Conservation (phyloP, 768 basidiomycete species). For the Serendipita sp. region DNA sequence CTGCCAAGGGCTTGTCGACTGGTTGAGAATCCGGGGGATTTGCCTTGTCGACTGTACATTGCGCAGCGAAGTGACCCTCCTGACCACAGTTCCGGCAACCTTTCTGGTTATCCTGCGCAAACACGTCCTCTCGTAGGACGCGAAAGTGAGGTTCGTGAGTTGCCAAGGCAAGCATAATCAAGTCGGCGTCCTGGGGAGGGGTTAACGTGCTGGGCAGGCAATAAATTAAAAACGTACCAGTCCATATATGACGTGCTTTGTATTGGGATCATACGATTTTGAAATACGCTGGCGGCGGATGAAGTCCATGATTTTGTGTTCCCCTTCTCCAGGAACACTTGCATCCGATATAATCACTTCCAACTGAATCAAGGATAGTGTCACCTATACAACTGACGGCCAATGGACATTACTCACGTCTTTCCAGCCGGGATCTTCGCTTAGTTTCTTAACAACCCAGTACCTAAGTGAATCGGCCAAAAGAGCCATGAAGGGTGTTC, state of each 20-base stretch:
- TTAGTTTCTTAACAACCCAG: constrained; percentile 93
- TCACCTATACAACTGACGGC: background rate
- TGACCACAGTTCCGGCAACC: constrained; percentile 89
- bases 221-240: constrained; percentile 36
- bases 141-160: constrained; percentile 98
- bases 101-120: constrained; percentile 62
- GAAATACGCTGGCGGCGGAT: constrained; percentile 82
- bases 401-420: constrained; percentile 35
- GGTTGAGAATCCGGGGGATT: constrained; percentile 36
- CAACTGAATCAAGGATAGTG: constrained; percentile 33
- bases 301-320: constrained; percentile 99
- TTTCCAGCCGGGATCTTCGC: constrained; percentile 92
- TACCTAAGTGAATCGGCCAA: constrained; percentile 79
- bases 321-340: constrained; percentile 94
- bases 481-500: constrained; percentile 95
- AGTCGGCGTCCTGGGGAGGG: constrained; percentile 75
- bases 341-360: constrained; percentile 96
- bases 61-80: constrained; percentile 87
- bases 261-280: constrained; percentile 86
- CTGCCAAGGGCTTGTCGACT: constrained; percentile 32
- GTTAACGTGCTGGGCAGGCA: background rate
- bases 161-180: constrained; percentile 95
- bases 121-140: constrained; percentile 96
- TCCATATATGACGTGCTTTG: constrained; percentile 93
- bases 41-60: constrained; percentile 75